Evolutionary conservation across 371 early-diverging fungal species (phyloP).

Genomic region (Apophysomyces ossiformis): DNA sequence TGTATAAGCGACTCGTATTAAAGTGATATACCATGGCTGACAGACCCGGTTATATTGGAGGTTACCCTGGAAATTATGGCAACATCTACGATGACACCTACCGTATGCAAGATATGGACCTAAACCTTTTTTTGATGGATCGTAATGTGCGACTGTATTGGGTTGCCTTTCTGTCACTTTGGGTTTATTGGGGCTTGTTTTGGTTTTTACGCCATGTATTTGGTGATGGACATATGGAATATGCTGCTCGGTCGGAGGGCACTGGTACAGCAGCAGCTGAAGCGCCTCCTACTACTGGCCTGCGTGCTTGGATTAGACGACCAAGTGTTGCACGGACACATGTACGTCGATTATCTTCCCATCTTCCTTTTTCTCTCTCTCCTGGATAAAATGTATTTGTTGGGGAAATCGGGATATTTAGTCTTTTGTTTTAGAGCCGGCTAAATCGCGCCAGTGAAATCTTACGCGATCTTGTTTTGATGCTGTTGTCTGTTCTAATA

Average conservation of each 20-base stretch:
- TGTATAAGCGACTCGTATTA: background rate
- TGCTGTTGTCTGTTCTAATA: conserved; percentile 23
- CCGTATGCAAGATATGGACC: conserved; percentile 1
- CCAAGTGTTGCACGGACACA: conserved; percentile 16
- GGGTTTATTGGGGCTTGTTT: conserved; percentile 41
- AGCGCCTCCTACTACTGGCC: conserved; percentile 8
- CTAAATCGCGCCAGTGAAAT: conserved; percentile 22
- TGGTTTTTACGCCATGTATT: conserved; percentile 44
- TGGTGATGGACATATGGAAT: conserved; percentile 22
- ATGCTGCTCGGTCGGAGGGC: background rate
- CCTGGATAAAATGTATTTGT: background rate
- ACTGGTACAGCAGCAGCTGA: conserved; percentile 7
- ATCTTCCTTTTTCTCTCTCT: background rate
- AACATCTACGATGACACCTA: background rate
- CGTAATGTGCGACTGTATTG: conserved; percentile 29
- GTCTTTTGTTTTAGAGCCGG: conserved; percentile 18
- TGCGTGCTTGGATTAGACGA: conserved; percentile 11
- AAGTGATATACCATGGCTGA: background rate
- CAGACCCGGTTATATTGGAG: background rate
- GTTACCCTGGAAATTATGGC: background rate
- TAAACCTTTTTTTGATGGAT: conserved; percentile 16
- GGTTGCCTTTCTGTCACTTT: conserved; percentile 46
- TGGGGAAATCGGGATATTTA: no score
- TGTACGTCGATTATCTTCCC: conserved; percentile 4
- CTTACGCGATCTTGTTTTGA: conserved; percentile 23